A percentile compares a stretch with the other conserved stretches of the same genome.
These are phyloP conservation scores for Tuber melanosporum DNA, from an alignment of 495 filamentous ascomycete genomes.

Conservation along the genomic window DNA sequence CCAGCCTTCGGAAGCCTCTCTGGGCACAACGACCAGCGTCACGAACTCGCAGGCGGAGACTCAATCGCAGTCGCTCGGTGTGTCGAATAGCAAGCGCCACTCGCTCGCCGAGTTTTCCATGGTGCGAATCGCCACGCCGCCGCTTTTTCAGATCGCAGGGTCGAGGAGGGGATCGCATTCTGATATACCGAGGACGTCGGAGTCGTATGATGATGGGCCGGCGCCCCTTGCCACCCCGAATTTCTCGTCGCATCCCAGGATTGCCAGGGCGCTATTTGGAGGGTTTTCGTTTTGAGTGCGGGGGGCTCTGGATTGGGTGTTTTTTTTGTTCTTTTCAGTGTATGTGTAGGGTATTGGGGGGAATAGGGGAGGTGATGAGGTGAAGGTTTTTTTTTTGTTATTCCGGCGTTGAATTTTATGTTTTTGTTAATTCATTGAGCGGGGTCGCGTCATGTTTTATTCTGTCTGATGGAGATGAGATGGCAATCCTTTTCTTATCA, in stretches of 20 bases:
- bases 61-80: slow-evolving; percentile 14
- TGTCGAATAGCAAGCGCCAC: slow-evolving; percentile 33
- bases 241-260: slow-evolving; percentile 17
- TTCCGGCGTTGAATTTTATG: neutral
- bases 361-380: neutral
- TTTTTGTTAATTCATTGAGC: neutral
- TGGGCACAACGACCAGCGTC: slow-evolving; percentile 26
- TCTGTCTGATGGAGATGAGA: neutral
- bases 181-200: slow-evolving; percentile 27
- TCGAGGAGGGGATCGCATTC: slow-evolving; percentile 15
- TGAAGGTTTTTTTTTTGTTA: neutral
- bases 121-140: slow-evolving; percentile 27
- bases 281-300: slow-evolving; percentile 36
- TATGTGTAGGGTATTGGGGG: neutral
- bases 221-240: slow-evolving; percentile 1
- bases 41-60: slow-evolving; percentile 13
- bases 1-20: slow-evolving; percentile 12
- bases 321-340: neutral
- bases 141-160: slow-evolving; percentile 22
- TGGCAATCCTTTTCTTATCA: neutral
- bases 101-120: slow-evolving; percentile 33
- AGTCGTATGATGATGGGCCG: slow-evolving; percentile 19
- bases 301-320: neutral
- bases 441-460: slow-evolving; percentile 1
- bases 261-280: slow-evolving; percentile 27